Base-by-base conservation (phyloP, 371 early-diverging fungal genomes). In the Sporodiniella umbellata region DNA sequence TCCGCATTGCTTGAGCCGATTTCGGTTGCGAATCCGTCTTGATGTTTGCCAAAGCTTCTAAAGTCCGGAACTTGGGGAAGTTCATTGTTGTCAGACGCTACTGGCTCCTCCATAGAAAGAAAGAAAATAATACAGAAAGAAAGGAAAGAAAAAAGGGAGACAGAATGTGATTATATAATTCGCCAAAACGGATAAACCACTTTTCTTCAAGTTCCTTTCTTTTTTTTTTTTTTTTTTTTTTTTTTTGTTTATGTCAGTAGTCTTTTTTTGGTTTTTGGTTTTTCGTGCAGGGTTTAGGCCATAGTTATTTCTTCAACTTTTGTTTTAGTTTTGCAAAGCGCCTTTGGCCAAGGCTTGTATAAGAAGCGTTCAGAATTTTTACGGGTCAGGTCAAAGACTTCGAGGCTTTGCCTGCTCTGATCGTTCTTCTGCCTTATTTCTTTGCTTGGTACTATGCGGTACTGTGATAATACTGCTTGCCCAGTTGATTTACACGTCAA, bases 21-120 rank as follows among this genome's bases (percentile, higher is more conserved):
- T 21, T 68, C 69, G 8, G 69, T 68, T 17, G 58, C 48, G 15
- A 68, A 55, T 4, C 62, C 68, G 4, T 60, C 62, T 31, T 59
- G 60, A 22, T 58, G 26, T 25, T 56, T 45, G 17, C 44, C 57
- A 1, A 57, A 23, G 19, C 35, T 51, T 51, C 64, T 28, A n/a
- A 53, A 30, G 38, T 64, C 53, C 15, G 65, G 51, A 33, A 59
- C 43, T 26, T 14, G 30, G 10, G 35, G 38, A 10, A 49, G 19
- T 11, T 15, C 52, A 2, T 23, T 50, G 0, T 38, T 17, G 7
- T 17, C 22, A 26, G 44, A 18, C 23, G 44, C 15, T 7, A 25
- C 23, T 31, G 47, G 22, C 23, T 53, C 54, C 18, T 53, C 45
- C 51, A 35, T 15, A 14, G 17, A n/a, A 37, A 18, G 26, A 26